phyloP scores from a whole-genome alignment of 2,329 filamentous ascomycete species.

The Aaosphaeria pasadenensis region DNA sequence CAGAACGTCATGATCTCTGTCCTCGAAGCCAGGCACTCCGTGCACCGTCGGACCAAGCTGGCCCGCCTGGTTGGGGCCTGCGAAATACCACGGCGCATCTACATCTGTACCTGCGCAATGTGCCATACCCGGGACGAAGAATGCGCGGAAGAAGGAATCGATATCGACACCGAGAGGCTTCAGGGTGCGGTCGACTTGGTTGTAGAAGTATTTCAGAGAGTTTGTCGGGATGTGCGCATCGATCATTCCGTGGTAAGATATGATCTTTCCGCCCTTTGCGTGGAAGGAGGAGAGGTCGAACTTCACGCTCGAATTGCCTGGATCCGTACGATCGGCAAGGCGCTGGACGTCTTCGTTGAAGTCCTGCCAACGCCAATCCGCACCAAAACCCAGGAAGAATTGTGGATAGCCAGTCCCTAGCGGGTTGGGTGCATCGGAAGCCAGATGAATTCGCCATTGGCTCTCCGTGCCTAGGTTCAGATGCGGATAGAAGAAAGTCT shows the following conservation, averaged over 20 bases:
- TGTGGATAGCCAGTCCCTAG: constrained; percentile 40
- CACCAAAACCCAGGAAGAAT: constrained; percentile 41
- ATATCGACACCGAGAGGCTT: constrained; percentile 33
- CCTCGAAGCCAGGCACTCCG: constrained; percentile 25
- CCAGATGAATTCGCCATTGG: constrained; percentile 36
- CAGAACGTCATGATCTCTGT: constrained; percentile 45
- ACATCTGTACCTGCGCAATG: constrained; percentile 40
- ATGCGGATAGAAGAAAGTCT: constrained; percentile 42
- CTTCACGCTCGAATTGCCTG: constrained; percentile 50
- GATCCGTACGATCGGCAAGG: constrained; percentile 40
- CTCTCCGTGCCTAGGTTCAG: constrained; percentile 38
- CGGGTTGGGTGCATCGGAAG: constrained; percentile 32
- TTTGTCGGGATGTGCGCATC: constrained; percentile 50
- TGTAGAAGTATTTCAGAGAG: constrained; percentile 52
- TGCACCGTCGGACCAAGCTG: constrained; percentile 13
- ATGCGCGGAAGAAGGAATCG: constrained; percentile 42
- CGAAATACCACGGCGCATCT: constrained; percentile 47
- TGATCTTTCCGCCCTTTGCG: constrained; percentile 39
- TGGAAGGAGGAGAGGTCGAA: constrained; percentile 49
- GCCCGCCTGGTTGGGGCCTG: constrained; percentile 25
- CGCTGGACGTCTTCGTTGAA: constrained; percentile 40
- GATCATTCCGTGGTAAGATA: constrained; percentile 44
- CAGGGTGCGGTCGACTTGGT: constrained; percentile 40
- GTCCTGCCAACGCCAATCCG: constrained; percentile 37
- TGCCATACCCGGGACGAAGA: constrained; percentile 45